Percentiles rank a stretch among this genome's conserved stretches.
These are phyloP conservation scores for Diphasiastrum complanatum DNA, from an alignment of 83 land plant species.

Conservation along the genomic window DNA sequence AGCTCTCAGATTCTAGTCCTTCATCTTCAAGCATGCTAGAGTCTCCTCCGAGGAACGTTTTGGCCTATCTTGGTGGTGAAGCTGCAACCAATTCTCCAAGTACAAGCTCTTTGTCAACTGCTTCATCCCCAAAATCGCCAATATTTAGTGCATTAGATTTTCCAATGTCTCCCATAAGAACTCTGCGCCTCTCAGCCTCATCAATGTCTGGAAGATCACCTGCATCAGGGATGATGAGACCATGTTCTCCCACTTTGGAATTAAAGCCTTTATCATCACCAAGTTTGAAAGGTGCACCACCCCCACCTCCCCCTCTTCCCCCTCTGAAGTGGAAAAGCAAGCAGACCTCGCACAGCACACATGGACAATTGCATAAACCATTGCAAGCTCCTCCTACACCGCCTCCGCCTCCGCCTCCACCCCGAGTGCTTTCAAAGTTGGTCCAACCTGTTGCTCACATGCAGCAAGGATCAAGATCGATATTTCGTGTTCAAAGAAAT, in stretches of 20 bases:
- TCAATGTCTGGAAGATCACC: not conserved
- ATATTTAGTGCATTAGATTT: conserved; percentile 4
- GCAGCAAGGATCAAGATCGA: not conserved
- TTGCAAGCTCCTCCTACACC: not conserved
- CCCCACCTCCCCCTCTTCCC: conserved; percentile 64
- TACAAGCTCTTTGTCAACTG: no score
- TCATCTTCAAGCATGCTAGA: no score
- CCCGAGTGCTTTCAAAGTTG: no score
- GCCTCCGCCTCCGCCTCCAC: not conserved
- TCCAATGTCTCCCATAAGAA: conserved; percentile 9
- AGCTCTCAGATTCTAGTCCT: no score
- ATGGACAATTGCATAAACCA: conserved; percentile 4
- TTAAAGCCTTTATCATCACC: not conserved
- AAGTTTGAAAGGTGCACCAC: conserved; percentile 13
- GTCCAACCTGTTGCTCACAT: no score
- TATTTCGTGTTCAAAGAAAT: not conserved
- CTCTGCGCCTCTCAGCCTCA: not conserved
- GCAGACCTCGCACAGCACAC: conserved; percentile 23
- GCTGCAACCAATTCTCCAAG: no score
- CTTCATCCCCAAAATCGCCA: conserved; percentile 21
- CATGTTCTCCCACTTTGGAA: not conserved
- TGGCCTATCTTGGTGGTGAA: no score
- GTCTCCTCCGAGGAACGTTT: no score
- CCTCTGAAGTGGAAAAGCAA: conserved; percentile 51
- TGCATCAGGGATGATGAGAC: not conserved